These are phyloP conservation scores for Populus hybrid DNA, from an alignment of 441 rosid species.

Conservation along the genomic window DNA sequence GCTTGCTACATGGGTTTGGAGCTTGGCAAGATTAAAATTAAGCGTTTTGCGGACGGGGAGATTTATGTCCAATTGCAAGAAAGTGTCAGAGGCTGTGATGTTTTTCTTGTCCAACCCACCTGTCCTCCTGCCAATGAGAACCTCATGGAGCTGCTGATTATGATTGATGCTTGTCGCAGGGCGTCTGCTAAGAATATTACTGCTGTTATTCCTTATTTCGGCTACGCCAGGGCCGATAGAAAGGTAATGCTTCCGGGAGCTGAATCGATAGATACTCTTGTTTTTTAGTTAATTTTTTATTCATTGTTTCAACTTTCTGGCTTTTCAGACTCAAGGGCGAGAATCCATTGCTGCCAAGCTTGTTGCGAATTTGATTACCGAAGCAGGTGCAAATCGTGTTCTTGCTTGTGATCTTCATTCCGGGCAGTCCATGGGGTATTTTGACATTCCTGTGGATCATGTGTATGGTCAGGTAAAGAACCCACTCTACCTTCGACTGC, in stretches of 20 bases:
- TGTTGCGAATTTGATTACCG: constrained; percentile 64
- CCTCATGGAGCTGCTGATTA: constrained; percentile 90
- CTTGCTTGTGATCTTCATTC: constrained; percentile 99
- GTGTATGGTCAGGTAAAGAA: constrained; percentile 81
- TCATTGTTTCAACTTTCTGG: constrained; percentile 5
- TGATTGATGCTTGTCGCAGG: constrained; percentile 96
- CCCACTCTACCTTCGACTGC: neutral
- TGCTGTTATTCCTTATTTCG: constrained; percentile 95
- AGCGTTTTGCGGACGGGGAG: constrained; percentile 94
- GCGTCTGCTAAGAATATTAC: constrained; percentile 94
- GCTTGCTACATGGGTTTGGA: constrained; percentile 93
- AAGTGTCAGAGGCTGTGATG: constrained; percentile 97
- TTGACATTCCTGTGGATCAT: constrained; percentile 97
- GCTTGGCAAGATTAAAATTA: constrained; percentile 86
- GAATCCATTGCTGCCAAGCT: constrained; percentile 95
- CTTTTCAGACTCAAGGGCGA: constrained; percentile 83
- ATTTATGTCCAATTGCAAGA: constrained; percentile 94
- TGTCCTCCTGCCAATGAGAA: constrained; percentile 99
- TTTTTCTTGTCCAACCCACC: constrained; percentile 88
- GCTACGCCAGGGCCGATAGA: constrained; percentile 97
- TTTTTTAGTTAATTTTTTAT: neutral
- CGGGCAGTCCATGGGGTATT: constrained; percentile 98
- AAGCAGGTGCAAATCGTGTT: constrained; percentile 95
- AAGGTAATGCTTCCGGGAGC: constrained; percentile 45
- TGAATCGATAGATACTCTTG: neutral